Base-by-base conservation (phyloP, 768 basidiomycete genomes). In the Thelephora aurantiotincta region DNA sequence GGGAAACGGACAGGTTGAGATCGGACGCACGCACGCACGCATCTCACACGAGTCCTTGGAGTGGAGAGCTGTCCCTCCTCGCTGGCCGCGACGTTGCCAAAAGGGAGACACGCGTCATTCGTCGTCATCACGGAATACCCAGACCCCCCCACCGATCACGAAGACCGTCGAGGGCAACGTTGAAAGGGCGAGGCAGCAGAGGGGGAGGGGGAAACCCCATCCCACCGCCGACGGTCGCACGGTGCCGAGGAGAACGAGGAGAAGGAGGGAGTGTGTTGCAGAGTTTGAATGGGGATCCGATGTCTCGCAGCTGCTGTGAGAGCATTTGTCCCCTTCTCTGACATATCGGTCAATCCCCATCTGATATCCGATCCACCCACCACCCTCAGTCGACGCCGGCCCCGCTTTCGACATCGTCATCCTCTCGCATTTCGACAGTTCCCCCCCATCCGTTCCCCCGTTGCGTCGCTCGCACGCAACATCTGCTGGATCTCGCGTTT, bases 51-150 rank as follows among this genome's bases (percentile, higher is more conserved):
- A n/a, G n/a, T n/a, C n/a, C n/a, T n/a, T n/a, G n/a, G n/a, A n/a
- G n/a, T n/a, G 84, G 5, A 71, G 74, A 41, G 82, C 75, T 14
- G 58, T 6, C 82, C 82, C 4, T 82, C 79, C 0, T 63, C 85
- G 1, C 65, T 87, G 1, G 54, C 75, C 33, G 66, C 77, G 36
- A 73, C 69, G 6, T 55, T 65, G 9, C 49, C 61, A 2, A 53
- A 62, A 2, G 38, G 18, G 38, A 30, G 26, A 30, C 63, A 74
- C 2, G 78, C 80, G 3, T 62, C 69, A 9, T 61, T 77, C 33
- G 65, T 82, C 34, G 74, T 82, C 12, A 67, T 70, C 18, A 83
- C 79, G 2, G 83, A 89, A 58, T 80, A 82, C 58, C 80, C 82
- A 1, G 80, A 84, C 54, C 64, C 70, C 2, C 62, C 64, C 70